These are phyloP conservation scores for Pezicula radicicola DNA, from an alignment of 2,329 filamentous ascomycete genomes.

Conservation along the genomic window DNA sequence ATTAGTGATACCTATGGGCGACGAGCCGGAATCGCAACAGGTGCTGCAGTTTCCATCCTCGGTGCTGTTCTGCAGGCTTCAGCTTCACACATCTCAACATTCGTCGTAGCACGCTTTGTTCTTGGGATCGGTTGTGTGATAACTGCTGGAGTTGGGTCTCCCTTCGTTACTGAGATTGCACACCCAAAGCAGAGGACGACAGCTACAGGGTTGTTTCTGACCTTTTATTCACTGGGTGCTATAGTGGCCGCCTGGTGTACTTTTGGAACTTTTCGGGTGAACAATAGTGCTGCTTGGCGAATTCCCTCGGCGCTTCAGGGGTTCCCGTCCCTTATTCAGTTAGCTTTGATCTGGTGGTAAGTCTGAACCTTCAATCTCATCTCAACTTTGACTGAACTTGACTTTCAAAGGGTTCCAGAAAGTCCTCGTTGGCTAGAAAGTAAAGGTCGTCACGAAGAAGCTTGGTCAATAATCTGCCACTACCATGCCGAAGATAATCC, in stretches of 20 bases:
- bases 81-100: not conserved
- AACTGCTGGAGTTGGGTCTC: conserved; percentile 6
- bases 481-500: conserved; percentile 54
- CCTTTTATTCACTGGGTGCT: conserved; percentile 27
- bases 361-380: too few species aligned
- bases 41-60: conserved; percentile 33
- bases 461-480: conserved; percentile 44
- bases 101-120: conserved; percentile 3
- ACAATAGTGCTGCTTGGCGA: conserved; percentile 27
- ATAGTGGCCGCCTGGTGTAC: conserved; percentile 31
- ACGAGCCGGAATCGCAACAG: not conserved
- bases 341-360: conserved; percentile 23
- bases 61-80: conserved; percentile 32
- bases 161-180: conserved; percentile 32
- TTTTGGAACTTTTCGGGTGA: conserved; percentile 30
- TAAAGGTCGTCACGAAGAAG: conserved; percentile 48
- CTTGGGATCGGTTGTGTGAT: conserved; percentile 38
- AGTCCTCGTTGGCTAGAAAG: conserved; percentile 59
- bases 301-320: conserved; percentile 29
- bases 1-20: conserved; percentile 37
- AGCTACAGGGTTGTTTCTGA: conserved; percentile 30
- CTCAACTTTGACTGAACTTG: too few species aligned
- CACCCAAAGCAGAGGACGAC: conserved; percentile 30
- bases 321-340: conserved; percentile 9
- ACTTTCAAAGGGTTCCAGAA: conserved; percentile 41